Conservation (phyloP, 352 stramenopile species). For the Globisporangium emineosum region DNA sequence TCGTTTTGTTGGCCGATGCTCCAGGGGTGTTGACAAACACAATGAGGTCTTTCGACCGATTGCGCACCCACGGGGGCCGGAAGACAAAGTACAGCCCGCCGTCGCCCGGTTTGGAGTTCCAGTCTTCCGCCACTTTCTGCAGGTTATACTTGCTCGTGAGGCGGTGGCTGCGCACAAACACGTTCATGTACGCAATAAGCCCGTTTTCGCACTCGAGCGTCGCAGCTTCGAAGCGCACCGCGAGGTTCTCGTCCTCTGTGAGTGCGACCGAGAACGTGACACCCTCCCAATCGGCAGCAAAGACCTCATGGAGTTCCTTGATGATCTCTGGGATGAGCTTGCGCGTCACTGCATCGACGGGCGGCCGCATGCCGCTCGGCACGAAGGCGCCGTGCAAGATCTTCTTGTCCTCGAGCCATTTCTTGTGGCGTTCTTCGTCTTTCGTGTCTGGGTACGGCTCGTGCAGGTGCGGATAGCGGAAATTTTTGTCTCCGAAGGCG, state of each 20-base stretch:
- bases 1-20: slow-evolving; percentile 3
- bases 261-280: slow-evolving; percentile 46
- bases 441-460: slow-evolving; percentile 59
- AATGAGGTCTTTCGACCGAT: slow-evolving; percentile 58
- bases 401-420: slow-evolving; percentile 72
- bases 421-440: slow-evolving; percentile 54
- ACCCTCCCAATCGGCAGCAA: slow-evolving; percentile 61
- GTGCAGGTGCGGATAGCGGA: slow-evolving; percentile 64
- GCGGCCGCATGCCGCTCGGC: slow-evolving; percentile 46
- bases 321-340: slow-evolving; percentile 72
- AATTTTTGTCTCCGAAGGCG: slow-evolving; percentile 51
- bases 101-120: slow-evolving; percentile 64
- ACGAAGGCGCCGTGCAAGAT: slow-evolving; percentile 67
- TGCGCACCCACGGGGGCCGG: slow-evolving; percentile 54
- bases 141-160: slow-evolving; percentile 70
- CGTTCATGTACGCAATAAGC: slow-evolving; percentile 82
- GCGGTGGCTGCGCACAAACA: slow-evolving; percentile 64
- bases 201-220: slow-evolving; percentile 54
- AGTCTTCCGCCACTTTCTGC: slow-evolving; percentile 79
- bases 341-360: slow-evolving; percentile 56
- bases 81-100: slow-evolving; percentile 61
- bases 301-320: slow-evolving; percentile 62
- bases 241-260: slow-evolving; percentile 62
- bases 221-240: slow-evolving; percentile 49
- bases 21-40: slow-evolving; percentile 25